Evolutionary conservation across 306 rosid species (phyloP), one percentile per base, ranked within the genome.

Genomic region (Begonia peltatifolia): DNA sequence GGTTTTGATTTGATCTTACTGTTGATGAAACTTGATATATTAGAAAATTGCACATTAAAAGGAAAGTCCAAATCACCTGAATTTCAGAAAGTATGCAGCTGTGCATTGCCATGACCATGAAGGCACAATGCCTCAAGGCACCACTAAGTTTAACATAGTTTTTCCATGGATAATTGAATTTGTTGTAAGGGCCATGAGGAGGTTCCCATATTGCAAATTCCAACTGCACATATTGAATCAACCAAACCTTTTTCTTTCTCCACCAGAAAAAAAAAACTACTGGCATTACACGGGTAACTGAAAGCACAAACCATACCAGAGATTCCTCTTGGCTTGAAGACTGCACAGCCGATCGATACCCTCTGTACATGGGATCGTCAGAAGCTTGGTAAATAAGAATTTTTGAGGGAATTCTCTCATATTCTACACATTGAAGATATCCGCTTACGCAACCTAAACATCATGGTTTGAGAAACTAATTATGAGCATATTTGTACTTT

Each of bases 151-250:
- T 81, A 43, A 83, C 95, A 62, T 80, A 90, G 73, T 78, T 86
- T 54, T 71, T 74, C 99, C 99, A 90, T 14, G 99, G 99, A 70
- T 90, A 90, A 35, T 22, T 73, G 61, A 83, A 60, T 82, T 73
- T 78, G 65, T 49, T 86, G 66, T 78, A 90, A 44, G 64, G 87
- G 58, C 99, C 99, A 65, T 90, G 99, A 18, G 95, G 99, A 38
- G 99, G 95, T 68, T 90, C 95, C 94, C 99, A 90, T 38, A 86
- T 79, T 50, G 99, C 99, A 57, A 90, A 90, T 56, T 94, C 90
- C 87, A 90, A 46, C 99, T 90, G 59, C 69, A 75, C 56, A 38
- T 47, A 64, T 52, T 22, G 58, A 47, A 69, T 30, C 38, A 30
- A 30, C 0, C 23, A 20, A 20, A 2, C 23, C 23, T 30, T 30